Evolutionary conservation across 2,329 filamentous ascomycete genomes (phyloP).

Genomic region (Neophaeococcomyces mojaviensis): DNA sequence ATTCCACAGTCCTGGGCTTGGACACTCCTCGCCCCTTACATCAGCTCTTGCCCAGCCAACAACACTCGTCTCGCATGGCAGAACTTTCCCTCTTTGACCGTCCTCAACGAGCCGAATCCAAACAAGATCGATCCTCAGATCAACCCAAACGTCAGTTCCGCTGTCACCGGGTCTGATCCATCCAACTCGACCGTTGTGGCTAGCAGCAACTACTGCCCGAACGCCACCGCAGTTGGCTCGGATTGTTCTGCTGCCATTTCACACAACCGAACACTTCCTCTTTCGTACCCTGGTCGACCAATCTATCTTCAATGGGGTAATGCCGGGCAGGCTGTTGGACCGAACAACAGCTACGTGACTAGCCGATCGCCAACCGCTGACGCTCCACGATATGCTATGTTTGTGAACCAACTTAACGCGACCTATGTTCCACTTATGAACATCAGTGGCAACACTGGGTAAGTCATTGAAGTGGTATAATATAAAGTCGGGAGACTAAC

Average conservation of each 20-base stretch:
- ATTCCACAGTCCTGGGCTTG: slow-evolving; percentile 80
- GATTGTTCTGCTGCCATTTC: slow-evolving; percentile 59
- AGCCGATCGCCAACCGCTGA: slow-evolving; percentile 42
- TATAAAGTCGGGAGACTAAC: not conserved
- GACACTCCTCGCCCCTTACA: slow-evolving; percentile 74
- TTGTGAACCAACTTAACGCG: slow-evolving; percentile 69
- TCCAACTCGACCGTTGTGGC: slow-evolving; percentile 17
- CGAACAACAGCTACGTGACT: slow-evolving; percentile 77
- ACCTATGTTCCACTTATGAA: slow-evolving; percentile 60
- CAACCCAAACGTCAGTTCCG: slow-evolving; percentile 55
- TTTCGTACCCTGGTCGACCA: slow-evolving; percentile 66
- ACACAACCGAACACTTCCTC: slow-evolving; percentile 61
- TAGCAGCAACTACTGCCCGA: slow-evolving; percentile 47
- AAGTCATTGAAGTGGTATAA: not conserved
- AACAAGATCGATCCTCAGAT: slow-evolving; percentile 57
- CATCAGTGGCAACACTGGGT: slow-evolving; percentile 38
- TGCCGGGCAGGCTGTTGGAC: slow-evolving; percentile 61
- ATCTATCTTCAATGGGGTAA: slow-evolving; percentile 67
- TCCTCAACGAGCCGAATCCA: slow-evolving; percentile 71
- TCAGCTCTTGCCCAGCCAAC: slow-evolving; percentile 64
- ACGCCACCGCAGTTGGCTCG: slow-evolving; percentile 46
- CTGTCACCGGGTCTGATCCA: slow-evolving; percentile 17
- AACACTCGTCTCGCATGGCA: slow-evolving; percentile 74
- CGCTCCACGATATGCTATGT: slow-evolving; percentile 60
- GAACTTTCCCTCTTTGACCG: slow-evolving; percentile 66